A percentile compares a stretch with the other conserved stretches of the same genome.
phyloP scores from a whole-genome alignment of 805 yeast genomes.

The Yamadazyma scolyti region DNA sequence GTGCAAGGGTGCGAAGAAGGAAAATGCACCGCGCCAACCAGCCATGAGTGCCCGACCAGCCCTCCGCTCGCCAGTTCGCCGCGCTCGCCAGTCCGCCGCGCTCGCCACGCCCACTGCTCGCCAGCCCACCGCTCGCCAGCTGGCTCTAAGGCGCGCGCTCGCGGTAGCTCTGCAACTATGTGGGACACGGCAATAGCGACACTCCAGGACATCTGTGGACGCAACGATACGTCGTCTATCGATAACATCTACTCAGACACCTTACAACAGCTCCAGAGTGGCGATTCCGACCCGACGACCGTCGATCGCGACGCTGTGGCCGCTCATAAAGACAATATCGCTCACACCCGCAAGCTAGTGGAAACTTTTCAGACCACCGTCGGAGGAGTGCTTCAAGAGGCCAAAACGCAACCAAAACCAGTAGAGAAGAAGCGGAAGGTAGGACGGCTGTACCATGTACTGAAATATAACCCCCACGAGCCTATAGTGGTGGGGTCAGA shows the following conservation, averaged over 20 bases:
- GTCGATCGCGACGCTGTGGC: conserved; percentile 38
- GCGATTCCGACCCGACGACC: conserved; percentile 24
- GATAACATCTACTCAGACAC: conserved; percentile 31
- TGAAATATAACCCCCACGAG: conserved; percentile 58
- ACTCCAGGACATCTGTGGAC: conserved; percentile 63
- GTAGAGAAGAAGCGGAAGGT: conserved; percentile 17
- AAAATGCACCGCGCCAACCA: too few relatives aligned
- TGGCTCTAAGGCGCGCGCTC: not conserved
- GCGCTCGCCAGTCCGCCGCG: not conserved
- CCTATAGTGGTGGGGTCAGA: conserved; percentile 66
- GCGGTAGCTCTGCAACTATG: conserved; percentile 41
- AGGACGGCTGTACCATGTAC: conserved; percentile 48
- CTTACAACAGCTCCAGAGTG: conserved; percentile 6
- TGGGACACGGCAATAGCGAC: conserved; percentile 70
- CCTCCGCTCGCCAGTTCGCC: not conserved
- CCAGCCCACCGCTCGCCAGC: not conserved
- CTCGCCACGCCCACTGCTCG: not conserved
- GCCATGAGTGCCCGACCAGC: too few relatives aligned
- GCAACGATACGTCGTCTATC: conserved; percentile 52
- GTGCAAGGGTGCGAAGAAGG: too few relatives aligned
- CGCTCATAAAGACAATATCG: conserved; percentile 57
- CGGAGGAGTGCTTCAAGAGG: conserved; percentile 9
- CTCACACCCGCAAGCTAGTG: conserved; percentile 40
- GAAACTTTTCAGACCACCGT: conserved; percentile 27
- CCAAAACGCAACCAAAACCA: conserved; percentile 1